Evolutionary conservation across 305 asterid species (phyloP).

Genomic region (Solanum chacoense): DNA sequence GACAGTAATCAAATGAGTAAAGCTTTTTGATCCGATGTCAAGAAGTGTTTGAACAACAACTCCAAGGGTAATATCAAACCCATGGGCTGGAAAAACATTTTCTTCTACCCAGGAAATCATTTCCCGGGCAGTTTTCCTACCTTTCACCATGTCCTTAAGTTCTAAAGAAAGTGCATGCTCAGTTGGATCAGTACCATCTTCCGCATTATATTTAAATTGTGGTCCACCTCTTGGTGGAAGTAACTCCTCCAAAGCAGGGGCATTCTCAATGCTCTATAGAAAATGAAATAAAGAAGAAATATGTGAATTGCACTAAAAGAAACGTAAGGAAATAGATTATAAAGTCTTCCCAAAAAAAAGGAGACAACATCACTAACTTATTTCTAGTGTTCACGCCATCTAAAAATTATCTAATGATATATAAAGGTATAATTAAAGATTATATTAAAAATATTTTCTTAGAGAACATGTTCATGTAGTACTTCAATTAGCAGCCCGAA

Average conservation of each 20-base stretch:
- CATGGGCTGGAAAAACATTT: conserved; percentile 60
- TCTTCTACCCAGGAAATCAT: conserved; percentile 84
- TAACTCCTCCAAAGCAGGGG: conserved; percentile 91
- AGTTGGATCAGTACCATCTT: conserved; percentile 53
- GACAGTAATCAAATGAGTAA: conserved; percentile 91
- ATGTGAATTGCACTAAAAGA: background rate
- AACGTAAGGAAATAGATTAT: background rate
- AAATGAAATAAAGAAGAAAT: conserved; percentile 8
- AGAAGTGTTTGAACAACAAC: conserved; percentile 86
- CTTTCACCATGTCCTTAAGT: conserved; percentile 81
- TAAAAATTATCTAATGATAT: background rate
- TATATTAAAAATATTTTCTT: background rate
- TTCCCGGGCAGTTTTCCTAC: conserved; percentile 49
- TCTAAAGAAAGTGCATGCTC: conserved; percentile 67
- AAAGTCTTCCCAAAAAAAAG: background rate
- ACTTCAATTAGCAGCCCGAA: background rate
- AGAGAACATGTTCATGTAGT: background rate
- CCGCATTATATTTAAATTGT: conserved; percentile 57
- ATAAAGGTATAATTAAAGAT: background rate
- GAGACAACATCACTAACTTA: background rate
- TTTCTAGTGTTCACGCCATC: background rate
- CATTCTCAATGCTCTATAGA: conserved; percentile 81
- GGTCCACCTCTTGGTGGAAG: conserved; percentile 88
- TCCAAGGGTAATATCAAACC: conserved; percentile 59
- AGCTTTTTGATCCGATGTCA: conserved; percentile 91